Base-by-base conservation (phyloP, 176 grass and related monocot genomes). In the Phoenix dactylifera region DNA sequence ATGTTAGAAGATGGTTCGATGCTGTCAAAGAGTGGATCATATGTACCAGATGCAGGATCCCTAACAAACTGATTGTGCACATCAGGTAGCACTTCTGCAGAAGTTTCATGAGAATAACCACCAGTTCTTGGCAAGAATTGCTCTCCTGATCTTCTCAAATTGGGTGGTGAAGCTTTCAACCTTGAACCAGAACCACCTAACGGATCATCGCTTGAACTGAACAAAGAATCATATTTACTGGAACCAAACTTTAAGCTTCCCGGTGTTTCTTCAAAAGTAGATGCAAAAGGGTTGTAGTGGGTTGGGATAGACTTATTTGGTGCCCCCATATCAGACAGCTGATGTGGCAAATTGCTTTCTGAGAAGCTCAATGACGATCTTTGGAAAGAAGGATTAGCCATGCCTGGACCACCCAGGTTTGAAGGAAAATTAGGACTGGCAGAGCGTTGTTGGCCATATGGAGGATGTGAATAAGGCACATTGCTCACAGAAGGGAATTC, bases 221-320 rank as follows among this genome's bases (percentile, higher is more conserved):
- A 57, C 28, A 52, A 69, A 23, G 52, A 57, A 44, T 69, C 54
- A 14, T 57, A 57, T 58, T 57, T 69, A 71, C 51, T 18, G 59
- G 65, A 62, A 54, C 6, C 67, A 66, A 91, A 75, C 55, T 68
- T 70, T 63, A 75, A 65, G 71, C 16, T 72, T 16, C 67, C 67
- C 48, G 78, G 87, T 73, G 77, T 68, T 60, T 78, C 68, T 74
- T 98, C 93, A 76, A 98, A 98, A n/a, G 93, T 98, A 65, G 93
- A 98, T 57, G 93, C 93, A 73, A 85, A 98, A 62, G 93, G 93
- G 57, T 98, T 98, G 63, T 89, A 88, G 56, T 86, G 93, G 61
- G 76, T 86, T 52, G 86, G 83, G 59, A 98, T 92, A 18, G 87
- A 78, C 49, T 79, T 88, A 70, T 81, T 84, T 79, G 80, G 66